A percentile compares a stretch with the other conserved stretches of the same genome.
These are phyloP conservation scores for Boletellus deceptivus DNA, from an alignment of 1,284 basidiomycete genomes.

Conservation along the genomic window DNA sequence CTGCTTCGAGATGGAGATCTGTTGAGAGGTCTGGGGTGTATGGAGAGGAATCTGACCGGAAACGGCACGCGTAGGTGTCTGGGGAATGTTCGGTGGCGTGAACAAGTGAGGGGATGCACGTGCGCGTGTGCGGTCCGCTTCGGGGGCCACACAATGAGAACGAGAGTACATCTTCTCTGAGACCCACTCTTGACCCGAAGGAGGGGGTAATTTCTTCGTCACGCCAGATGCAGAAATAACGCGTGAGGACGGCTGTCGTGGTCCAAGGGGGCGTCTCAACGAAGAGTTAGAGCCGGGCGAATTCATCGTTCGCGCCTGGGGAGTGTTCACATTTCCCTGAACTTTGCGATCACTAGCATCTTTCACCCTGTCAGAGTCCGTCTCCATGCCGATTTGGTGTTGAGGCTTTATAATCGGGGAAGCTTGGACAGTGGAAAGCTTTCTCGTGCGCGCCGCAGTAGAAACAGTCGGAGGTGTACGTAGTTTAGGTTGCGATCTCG, in stretches of 20 bases:
- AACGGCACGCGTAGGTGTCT: constrained; percentile 5
- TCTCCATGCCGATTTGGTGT: constrained; percentile 12
- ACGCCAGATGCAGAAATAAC: not conserved
- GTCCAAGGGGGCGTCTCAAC: constrained; percentile 21
- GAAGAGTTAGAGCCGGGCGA: constrained; percentile 19
- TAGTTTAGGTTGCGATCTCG: constrained; percentile 32
- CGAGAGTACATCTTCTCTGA: constrained; percentile 5
- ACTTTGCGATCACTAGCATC: not conserved
- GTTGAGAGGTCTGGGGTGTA: constrained; percentile 7
- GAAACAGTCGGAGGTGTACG: constrained; percentile 6
- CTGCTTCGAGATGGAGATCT: constrained; percentile 15
- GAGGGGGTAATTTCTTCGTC: not conserved
- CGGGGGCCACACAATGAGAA: constrained; percentile 2
- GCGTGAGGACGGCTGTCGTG: constrained; percentile 20
- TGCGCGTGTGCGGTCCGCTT: constrained; percentile 1
- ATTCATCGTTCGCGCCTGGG: not conserved
- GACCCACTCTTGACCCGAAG: not conserved
- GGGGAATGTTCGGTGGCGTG: constrained; percentile 1
- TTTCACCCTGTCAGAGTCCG: constrained; percentile 1
- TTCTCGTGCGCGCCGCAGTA: constrained; percentile 13
- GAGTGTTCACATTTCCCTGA: not conserved
- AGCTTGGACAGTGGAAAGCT: constrained; percentile 32
- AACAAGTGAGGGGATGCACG: not conserved
- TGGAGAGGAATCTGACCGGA: constrained; percentile 5
- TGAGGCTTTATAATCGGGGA: constrained; percentile 24